A percentile compares a stretch with the other conserved stretches of the same genome.
Evolutionary conservation across 1,284 basidiomycete genomes (phyloP).

Genomic region (Puccinia horiana): DNA sequence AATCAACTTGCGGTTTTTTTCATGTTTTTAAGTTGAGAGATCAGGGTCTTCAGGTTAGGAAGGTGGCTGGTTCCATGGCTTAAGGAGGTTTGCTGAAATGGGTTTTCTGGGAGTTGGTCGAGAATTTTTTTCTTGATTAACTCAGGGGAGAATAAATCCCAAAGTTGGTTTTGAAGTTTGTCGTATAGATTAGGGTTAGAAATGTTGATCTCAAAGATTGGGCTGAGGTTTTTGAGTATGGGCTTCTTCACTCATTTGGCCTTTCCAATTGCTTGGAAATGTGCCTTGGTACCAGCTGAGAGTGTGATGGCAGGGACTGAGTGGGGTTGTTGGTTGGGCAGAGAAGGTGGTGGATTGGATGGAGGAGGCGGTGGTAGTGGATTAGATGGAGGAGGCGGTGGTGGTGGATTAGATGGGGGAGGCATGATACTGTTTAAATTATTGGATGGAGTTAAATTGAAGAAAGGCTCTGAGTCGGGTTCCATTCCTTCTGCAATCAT

Average conservation of each 20-base stretch:
- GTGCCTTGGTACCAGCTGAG: not conserved
- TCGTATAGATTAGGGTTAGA: not conserved
- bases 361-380: not conserved
- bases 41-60: not conserved
- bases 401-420: not conserved
- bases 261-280: not conserved
- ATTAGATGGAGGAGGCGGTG: not conserved
- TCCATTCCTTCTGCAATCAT: no score
- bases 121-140: not conserved
- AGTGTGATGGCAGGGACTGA: not conserved
- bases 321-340: not conserved
- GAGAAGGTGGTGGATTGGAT: no score
- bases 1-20: not conserved
- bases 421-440: no score
- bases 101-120: not conserved
- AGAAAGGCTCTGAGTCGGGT: no score
- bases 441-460: no score
- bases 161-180: not conserved
- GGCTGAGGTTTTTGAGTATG: not conserved
- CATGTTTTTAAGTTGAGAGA: not conserved
- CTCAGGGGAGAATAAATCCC: not conserved
- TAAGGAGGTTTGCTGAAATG: not conserved
- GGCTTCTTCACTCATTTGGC: not conserved
- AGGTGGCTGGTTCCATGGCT: not conserved
- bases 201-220: not conserved